Base-by-base conservation (phyloP, 768 basidiomycete species). In the Russula olivacea region DNA sequence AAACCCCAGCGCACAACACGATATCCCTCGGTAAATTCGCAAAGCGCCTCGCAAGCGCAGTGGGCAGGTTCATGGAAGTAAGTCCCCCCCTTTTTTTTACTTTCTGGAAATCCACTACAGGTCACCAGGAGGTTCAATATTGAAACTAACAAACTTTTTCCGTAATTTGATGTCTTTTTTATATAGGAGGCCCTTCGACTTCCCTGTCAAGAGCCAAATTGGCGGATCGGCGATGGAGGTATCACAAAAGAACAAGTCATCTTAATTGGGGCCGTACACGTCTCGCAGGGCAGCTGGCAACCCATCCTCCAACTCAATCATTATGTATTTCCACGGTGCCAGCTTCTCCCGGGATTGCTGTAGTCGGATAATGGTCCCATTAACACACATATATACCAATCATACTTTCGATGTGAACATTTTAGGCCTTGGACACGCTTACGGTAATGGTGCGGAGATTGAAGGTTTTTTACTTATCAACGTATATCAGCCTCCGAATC, bases 241-340 rank as follows among this genome's bases (percentile, higher is more conserved):
- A 55, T 64, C 45, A 50, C 52, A 9, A 64, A 12, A 10, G 45
- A 55, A 4, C 47, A 55, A 1, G 53, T 64, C 9, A 48, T 48
- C 8, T 19, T 64, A 8, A 34, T 64, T 1, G 63, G 63, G 11
- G 23, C 25, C 9, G 47, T 64, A 2, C 63, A 64, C 5, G 63
- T 64, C 58, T 56, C 63, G 0, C 63, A 60, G 32, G 63, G 63
- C 10, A 64, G 63, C 19, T 64, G 63, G 63, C 63, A 64, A 4
- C 63, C 63, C 15, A 64, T 64, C 4, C 63, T 64, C 9, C 63
- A 64, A 12, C 54, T 64, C 6, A 51, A 51, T 12, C 58, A 47
- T n/a, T 63, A 54, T 38, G 43, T 63, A 10, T 11, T 63, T 2
- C 43, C 28, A 17, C 48, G 52, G 32, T 25, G 11, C 38, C 43